Conservation (phyloP, 129 eudicot genomes). For the Calendula officinalis region DNA sequence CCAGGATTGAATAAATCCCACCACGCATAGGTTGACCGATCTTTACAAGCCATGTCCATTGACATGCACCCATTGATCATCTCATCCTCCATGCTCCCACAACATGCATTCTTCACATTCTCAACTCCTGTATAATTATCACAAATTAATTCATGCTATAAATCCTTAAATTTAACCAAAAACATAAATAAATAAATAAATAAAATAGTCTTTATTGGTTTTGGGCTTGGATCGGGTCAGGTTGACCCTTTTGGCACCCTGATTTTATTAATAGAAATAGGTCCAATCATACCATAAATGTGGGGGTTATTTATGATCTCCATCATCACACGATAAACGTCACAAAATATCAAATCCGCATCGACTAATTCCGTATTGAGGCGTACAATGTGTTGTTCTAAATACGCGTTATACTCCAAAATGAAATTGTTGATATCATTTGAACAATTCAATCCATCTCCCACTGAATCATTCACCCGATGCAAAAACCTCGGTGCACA, state of each 20-base stretch:
- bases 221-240: too few relatives aligned
- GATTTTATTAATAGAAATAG: background rate
- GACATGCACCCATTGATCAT: slow-evolving; percentile 49
- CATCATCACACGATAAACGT: slow-evolving; percentile 53
- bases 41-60: slow-evolving; percentile 45
- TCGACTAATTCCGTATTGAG: slow-evolving; percentile 45
- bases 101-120: slow-evolving; percentile 64
- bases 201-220: too few relatives aligned
- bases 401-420: slow-evolving; percentile 42
- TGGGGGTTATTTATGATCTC: slow-evolving; percentile 54
- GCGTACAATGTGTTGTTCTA: slow-evolving; percentile 45
- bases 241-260: too few relatives aligned
- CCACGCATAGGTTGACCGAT: slow-evolving; percentile 53
- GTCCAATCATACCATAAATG: slow-evolving; percentile 43
- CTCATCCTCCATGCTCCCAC: slow-evolving; percentile 52
- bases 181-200: background rate
- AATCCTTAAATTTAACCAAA: background rate
- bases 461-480: slow-evolving; percentile 5
- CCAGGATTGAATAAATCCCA: slow-evolving; percentile 77
- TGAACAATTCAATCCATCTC: slow-evolving; percentile 30
- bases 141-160: background rate
- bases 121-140: slow-evolving; percentile 45
- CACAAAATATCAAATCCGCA: slow-evolving; percentile 57
- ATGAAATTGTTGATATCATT: slow-evolving; percentile 51
- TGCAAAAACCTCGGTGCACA: slow-evolving; percentile 54